A percentile compares a stretch with the other conserved stretches of the same genome.
These are phyloP conservation scores for Clarireedia sp. DNA, from an alignment of 2,329 filamentous ascomycete species.

Conservation along the genomic window DNA sequence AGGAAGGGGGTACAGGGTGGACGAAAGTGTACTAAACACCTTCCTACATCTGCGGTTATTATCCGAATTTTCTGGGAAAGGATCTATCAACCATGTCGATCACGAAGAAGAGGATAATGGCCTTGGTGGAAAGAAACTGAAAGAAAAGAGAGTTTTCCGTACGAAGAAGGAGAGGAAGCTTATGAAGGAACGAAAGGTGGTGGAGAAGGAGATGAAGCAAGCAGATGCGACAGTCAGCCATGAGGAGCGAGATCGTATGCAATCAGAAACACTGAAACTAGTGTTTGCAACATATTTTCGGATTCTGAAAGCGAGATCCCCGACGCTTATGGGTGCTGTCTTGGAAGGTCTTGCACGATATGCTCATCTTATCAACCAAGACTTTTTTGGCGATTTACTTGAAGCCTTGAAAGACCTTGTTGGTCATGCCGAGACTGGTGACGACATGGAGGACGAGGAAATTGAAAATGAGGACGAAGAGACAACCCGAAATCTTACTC, in stretches of 20 bases:
- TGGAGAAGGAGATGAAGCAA: conserved; percentile 89
- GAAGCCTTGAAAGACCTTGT: conserved; percentile 93
- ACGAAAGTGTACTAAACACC: conserved; percentile 81
- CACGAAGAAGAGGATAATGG: conserved; percentile 35
- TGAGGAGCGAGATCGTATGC: conserved; percentile 88
- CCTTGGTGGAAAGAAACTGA: conserved; percentile 47
- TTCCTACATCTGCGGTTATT: conserved; percentile 86
- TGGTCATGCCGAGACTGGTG: conserved; percentile 57
- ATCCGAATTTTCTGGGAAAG: conserved; percentile 79
- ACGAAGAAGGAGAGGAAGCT: conserved; percentile 83
- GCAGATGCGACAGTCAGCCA: conserved; percentile 87
- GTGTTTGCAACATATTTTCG: conserved; percentile 95
- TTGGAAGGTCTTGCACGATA: conserved; percentile 91
- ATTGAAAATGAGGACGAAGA: conserved; percentile 37
- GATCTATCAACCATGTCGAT: conserved; percentile 70
- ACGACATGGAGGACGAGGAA: conserved; percentile 35
- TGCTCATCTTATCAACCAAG: conserved; percentile 94
- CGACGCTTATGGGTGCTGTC: conserved; percentile 91
- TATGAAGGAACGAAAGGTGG: conserved; percentile 73
- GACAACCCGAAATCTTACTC: conserved; percentile 63
- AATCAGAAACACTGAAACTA: conserved; percentile 89
- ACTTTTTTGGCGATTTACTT: conserved; percentile 94
- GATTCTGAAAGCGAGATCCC: conserved; percentile 74
- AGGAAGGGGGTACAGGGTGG: conserved; percentile 69
- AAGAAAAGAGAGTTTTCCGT: conserved; percentile 74